Evolutionary conservation across 2,329 filamentous ascomycete genomes (phyloP).

Genomic region (Aspergillus caelatus): DNA sequence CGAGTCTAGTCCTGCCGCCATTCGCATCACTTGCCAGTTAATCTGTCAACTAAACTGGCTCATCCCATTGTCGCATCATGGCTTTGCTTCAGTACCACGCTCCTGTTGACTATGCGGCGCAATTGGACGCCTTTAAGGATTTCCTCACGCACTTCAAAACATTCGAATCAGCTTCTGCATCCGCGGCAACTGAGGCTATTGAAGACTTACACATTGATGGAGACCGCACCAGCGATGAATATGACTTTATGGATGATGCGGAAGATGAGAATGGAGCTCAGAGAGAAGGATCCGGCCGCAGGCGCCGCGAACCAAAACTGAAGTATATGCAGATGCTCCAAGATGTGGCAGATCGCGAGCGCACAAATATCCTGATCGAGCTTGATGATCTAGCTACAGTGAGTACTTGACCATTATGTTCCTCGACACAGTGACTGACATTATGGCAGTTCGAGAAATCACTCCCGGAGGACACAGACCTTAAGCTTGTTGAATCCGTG

Average conservation of each 20-base stretch:
- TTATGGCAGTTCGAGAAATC: constrained; percentile 70
- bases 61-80: constrained; percentile 59
- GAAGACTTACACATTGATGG: constrained; percentile 84
- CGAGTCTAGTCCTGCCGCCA: constrained; percentile 13
- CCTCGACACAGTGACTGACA: not conserved
- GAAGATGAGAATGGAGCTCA: constrained; percentile 56
- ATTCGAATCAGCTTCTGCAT: constrained; percentile 63
- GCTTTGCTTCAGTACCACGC: constrained; percentile 79
- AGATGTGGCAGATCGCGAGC: constrained; percentile 77
- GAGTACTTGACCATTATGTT: constrained; percentile 27
- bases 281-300: constrained; percentile 52
- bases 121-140: constrained; percentile 78
- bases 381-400: constrained; percentile 82
- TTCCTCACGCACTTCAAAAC: constrained; percentile 88
- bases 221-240: constrained; percentile 83
- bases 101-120: constrained; percentile 83
- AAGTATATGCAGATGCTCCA: constrained; percentile 92
- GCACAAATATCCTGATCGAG: constrained; percentile 80
- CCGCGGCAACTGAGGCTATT: constrained; percentile 76
- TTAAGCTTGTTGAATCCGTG: constrained; percentile 74
- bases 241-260: constrained; percentile 88
- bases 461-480: constrained; percentile 67
- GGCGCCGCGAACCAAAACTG: constrained; percentile 62
- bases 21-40: constrained; percentile 19
- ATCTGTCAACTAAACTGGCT: constrained; percentile 23